Evolutionary conservation across 192 early-diverging fungal genomes (phyloP), one percentile per base, ranked within the genome.

Genomic region (Backusella psychrophila): DNA sequence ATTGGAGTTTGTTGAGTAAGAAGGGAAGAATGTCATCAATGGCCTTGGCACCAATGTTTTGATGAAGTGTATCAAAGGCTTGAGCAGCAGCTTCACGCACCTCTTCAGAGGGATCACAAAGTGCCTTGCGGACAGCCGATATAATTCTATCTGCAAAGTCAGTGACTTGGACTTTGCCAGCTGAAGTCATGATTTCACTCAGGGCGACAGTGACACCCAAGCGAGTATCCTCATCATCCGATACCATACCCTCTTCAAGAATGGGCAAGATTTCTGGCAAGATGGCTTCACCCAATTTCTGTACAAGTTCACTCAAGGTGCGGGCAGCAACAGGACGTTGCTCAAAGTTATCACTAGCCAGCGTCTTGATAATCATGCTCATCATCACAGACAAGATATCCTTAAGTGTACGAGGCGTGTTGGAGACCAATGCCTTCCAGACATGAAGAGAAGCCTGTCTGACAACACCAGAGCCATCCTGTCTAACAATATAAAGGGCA

Each of bases 371-470:
- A 31, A 99, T 89, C 80, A 97, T 93, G 23, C 90, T 85, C 96
- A 99, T 98, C 84, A 99, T 91, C 6, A 90, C 81, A 19, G 94
- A 89, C 80, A 99, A 79, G 71, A 97, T 97, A 79, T 98, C 96
- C 88, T 96, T 96, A 75, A 99, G 87, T 6, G 97, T 97, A 63
- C 97, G 92, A 71, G 98, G 98, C 72, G 97, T 99, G 84, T 99
- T 98, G 81, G 85, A 87, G 19, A 99, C 97, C 75, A 99, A 88
- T 68, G 89, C 86, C 89, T 99, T 99, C 98, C 98, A 99, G 34
- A 99, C 97, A 59, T 89, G 86, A 56, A 97, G 83, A 59, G 96
- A 85, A 68, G 93, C 86, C 81, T 98, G 96, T 36, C 98, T 91
- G 69, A 99, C 97, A 82, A 95, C 87, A 26, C 87, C 88, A 75